Conservation (phyloP, 2,329 filamentous ascomycete species). For the Domatiomyces globalis region DNA sequence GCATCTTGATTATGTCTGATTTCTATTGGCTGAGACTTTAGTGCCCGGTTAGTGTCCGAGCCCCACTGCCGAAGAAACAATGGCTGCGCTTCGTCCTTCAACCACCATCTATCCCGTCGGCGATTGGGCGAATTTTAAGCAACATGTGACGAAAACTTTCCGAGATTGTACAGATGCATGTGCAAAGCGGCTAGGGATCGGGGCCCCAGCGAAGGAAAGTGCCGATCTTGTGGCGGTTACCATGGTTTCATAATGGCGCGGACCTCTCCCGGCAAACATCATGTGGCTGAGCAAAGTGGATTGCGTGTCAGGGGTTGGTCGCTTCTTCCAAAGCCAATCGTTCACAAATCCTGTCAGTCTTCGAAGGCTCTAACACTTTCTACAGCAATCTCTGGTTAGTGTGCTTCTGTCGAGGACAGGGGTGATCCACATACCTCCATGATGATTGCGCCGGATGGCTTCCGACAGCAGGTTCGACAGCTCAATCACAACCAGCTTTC, state of each 20-base stretch:
- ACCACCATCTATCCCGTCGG: neutral
- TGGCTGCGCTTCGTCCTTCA: neutral
- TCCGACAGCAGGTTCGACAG: constrained; percentile 78
- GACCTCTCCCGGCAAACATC: neutral
- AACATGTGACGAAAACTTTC: neutral
- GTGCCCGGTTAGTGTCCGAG: neutral
- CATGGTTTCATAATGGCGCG: neutral
- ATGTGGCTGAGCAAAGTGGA: neutral
- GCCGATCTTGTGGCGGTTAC: neutral
- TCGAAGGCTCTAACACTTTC: neutral
- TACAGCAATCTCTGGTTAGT: neutral
- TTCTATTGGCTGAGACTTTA: too few relatives aligned
- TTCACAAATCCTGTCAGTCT: neutral
- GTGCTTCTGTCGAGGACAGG: constrained; percentile 20
- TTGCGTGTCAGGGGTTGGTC: neutral
- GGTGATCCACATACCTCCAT: constrained; percentile 65
- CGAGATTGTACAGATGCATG: neutral
- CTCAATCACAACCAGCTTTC: constrained; percentile 80
- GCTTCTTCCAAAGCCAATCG: neutral
- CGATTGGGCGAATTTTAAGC: neutral
- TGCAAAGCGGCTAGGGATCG: neutral
- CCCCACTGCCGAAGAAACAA: neutral
- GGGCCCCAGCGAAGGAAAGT: neutral
- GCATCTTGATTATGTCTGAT: too few relatives aligned
- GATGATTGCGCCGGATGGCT: constrained; percentile 89